phyloP scores from a whole-genome alignment of 768 basidiomycete genomes.

The Mycena amicta region DNA sequence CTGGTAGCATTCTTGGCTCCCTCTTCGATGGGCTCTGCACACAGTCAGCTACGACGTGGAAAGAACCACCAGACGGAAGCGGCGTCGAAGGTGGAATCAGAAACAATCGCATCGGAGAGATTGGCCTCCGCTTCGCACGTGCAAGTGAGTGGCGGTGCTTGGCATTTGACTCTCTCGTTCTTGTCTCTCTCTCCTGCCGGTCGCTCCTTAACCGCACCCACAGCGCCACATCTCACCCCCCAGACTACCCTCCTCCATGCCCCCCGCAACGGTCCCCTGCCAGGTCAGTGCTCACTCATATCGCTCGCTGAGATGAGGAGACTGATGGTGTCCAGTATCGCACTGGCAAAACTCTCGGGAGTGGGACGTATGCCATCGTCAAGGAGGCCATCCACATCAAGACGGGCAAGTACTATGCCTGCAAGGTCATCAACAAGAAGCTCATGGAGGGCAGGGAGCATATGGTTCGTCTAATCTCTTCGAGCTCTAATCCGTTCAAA shows the following conservation, averaged over 20 bases:
- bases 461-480: conserved; percentile 65
- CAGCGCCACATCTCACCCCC: not conserved
- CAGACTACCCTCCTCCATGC: conserved; percentile 5
- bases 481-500: too few species aligned
- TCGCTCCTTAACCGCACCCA: not conserved
- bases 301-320: too few species aligned
- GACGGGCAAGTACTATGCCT: conserved; percentile 91
- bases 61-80: not conserved
- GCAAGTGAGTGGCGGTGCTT: not conserved
- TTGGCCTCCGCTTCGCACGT: not conserved
- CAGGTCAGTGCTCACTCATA: conserved; percentile 35
- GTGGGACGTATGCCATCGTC: conserved; percentile 93
- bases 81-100: not conserved
- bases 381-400: conserved; percentile 95
- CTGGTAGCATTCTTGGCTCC: not conserved
- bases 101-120: not conserved
- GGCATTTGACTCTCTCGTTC: not conserved
- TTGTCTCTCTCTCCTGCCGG: not conserved
- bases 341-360: conserved; percentile 85
- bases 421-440: conserved; percentile 99
- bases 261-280: conserved; percentile 44
- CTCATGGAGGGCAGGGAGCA: conserved; percentile 97
- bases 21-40: not conserved
- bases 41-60: not conserved
- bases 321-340: conserved; percentile 57